Conservation (phyloP, 768 basidiomycete species). For the Boletellus emodensis region DNA sequence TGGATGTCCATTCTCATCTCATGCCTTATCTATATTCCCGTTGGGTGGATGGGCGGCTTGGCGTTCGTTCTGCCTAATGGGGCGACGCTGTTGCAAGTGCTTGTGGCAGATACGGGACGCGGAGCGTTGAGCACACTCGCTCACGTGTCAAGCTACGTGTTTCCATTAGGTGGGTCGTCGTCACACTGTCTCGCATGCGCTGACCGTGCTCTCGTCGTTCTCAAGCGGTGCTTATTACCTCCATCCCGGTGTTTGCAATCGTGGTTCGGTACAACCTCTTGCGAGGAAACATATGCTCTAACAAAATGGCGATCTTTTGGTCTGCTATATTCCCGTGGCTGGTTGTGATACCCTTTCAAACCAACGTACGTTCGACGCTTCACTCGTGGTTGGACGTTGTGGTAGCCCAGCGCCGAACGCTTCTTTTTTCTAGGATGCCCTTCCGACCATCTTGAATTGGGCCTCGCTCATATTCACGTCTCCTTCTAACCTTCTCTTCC, state of each 20-base stretch:
- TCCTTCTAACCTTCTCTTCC: conserved; percentile 21
- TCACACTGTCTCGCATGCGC: too few species aligned
- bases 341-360: conserved; percentile 23
- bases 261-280: conserved; percentile 25
- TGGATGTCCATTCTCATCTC: conserved; percentile 23
- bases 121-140: conserved; percentile 5
- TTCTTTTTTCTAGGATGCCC: conserved; percentile 5
- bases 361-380: conserved; percentile 12
- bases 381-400: background rate
- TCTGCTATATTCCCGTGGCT: conserved; percentile 23
- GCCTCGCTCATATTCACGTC: conserved; percentile 23
- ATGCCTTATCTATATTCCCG: conserved; percentile 21
- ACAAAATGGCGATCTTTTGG: conserved; percentile 22
- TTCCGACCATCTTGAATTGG: conserved; percentile 21
- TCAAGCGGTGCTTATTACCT: conserved; percentile 24
- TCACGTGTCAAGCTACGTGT: conserved; percentile 16
- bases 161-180: conserved; percentile 16
- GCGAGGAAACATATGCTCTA: conserved; percentile 22
- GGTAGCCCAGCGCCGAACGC: background rate
- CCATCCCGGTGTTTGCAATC: conserved; percentile 22
- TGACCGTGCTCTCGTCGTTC: background rate
- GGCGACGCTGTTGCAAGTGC: conserved; percentile 17
- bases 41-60: conserved; percentile 22
- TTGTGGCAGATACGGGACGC: conserved; percentile 5
- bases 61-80: conserved; percentile 7